Evolutionary conservation across 495 filamentous ascomycete species (phyloP).

Genomic region (Penicillium angulare): DNA sequence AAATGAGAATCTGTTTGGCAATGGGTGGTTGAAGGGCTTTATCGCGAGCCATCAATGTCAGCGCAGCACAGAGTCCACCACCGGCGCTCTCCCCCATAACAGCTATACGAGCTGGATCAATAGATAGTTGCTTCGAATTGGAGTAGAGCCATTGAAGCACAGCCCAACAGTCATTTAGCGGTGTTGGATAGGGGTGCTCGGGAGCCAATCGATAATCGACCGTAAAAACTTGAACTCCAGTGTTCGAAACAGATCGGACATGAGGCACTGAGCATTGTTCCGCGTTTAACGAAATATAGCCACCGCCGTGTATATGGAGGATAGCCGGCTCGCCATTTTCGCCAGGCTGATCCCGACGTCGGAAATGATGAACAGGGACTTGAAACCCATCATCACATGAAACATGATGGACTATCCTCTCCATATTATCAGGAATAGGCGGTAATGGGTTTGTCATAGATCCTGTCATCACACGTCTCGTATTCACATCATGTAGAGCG

Average conservation of each 20-base stretch:
- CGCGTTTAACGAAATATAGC: conserved; percentile 10
- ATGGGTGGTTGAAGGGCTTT: conserved; percentile 34
- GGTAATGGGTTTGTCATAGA: background rate
- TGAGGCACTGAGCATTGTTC: conserved; percentile 1
- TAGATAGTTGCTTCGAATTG: conserved; percentile 31
- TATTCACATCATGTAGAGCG: conserved; percentile 8
- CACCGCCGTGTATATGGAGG: conserved; percentile 14
- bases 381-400: conserved; percentile 2
- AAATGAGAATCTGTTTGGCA: conserved; percentile 48
- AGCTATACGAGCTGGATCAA: conserved; percentile 44
- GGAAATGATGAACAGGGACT: conserved; percentile 13
- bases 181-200: conserved; percentile 32
- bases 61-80: conserved; percentile 46
- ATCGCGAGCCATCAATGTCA: conserved; percentile 43
- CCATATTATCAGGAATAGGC: conserved; percentile 10
- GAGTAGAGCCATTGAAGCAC: conserved; percentile 42
- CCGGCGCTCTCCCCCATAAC: conserved; percentile 53
- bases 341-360: background rate
- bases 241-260: conserved; percentile 1
- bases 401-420: conserved; percentile 9
- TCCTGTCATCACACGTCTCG: conserved; percentile 3
- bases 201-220: conserved; percentile 36
- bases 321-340: conserved; percentile 7
- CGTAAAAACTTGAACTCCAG: conserved; percentile 20
- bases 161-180: conserved; percentile 38